These are phyloP conservation scores for Saksenaea vasiformis DNA, from an alignment of 371 early-diverging fungal genomes.

Conservation along the genomic window DNA sequence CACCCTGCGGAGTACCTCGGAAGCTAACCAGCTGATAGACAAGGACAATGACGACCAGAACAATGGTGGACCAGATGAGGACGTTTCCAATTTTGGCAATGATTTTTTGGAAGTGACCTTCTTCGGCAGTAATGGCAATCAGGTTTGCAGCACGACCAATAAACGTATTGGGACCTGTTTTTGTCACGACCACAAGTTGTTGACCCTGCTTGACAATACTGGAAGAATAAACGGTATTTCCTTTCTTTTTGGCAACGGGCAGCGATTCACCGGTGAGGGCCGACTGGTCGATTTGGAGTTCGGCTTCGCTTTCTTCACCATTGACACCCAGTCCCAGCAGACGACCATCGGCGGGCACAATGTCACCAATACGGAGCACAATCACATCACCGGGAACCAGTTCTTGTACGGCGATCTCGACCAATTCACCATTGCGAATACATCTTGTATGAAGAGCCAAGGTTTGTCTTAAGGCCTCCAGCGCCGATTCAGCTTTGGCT, in stretches of 20 bases:
- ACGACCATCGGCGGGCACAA: slow-evolving; percentile 90
- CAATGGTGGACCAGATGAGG: slow-evolving; percentile 69
- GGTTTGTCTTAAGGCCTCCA: slow-evolving; percentile 87
- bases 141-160: slow-evolving; percentile 92
- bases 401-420: slow-evolving; percentile 74
- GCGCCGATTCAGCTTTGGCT: slow-evolving; percentile 86
- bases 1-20: slow-evolving; percentile 21
- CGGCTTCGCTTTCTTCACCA: slow-evolving; percentile 73
- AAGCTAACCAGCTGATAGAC: slow-evolving; percentile 59
- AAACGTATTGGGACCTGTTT: slow-evolving; percentile 88
- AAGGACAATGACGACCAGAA: slow-evolving; percentile 80
- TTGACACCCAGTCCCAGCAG: slow-evolving; percentile 82
- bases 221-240: slow-evolving; percentile 80
- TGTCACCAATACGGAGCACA: slow-evolving; percentile 88
- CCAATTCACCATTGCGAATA: slow-evolving; percentile 76
- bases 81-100: slow-evolving; percentile 85
- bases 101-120: slow-evolving; percentile 87
- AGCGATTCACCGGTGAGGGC: slow-evolving; percentile 94
- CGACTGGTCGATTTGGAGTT: slow-evolving; percentile 91
- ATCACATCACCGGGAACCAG: slow-evolving; percentile 90
- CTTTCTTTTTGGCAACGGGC: slow-evolving; percentile 78
- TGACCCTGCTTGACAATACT: slow-evolving; percentile 86
- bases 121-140: slow-evolving; percentile 80
- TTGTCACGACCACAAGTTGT: slow-evolving; percentile 81
- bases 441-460: slow-evolving; percentile 80